Conservation (phyloP, 2,329 filamentous ascomycete species). For the Talaromyces rugulosus region DNA sequence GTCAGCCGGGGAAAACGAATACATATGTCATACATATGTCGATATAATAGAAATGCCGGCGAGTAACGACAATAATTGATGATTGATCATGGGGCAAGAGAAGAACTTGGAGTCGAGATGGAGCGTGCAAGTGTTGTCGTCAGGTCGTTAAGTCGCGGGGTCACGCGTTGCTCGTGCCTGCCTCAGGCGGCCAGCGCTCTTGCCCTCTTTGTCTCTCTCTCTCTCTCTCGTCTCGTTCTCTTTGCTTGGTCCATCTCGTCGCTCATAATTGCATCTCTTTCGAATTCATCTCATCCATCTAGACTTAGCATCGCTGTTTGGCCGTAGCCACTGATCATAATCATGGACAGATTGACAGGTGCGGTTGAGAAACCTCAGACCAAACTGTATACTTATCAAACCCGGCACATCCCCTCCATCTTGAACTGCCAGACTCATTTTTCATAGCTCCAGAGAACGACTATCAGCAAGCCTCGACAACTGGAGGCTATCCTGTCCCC, state of each 20-base stretch:
- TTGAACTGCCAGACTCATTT: not conserved
- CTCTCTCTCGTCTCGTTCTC: not conserved
- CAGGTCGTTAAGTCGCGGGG: not conserved
- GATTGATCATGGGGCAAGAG: not conserved
- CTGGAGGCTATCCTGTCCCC: not conserved
- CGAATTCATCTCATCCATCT: not conserved
- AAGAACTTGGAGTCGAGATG: not conserved
- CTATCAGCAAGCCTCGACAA: not conserved
- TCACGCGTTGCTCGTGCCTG: not conserved
- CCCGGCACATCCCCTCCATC: not conserved
- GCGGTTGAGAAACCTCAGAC: not conserved
- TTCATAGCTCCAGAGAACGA: not conserved
- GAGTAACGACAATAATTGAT: not conserved
- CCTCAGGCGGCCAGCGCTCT: not conserved
- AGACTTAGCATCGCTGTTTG: not conserved
- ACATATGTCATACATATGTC: not conserved
- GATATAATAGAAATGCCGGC: not conserved
- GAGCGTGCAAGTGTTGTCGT: not conserved
- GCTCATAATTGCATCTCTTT: not conserved
- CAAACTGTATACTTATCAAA: not conserved
- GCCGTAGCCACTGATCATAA: not conserved
- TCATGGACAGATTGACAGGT: not conserved
- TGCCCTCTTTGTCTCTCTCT: not conserved
- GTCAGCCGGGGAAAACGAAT: not conserved
- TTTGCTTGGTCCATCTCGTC: not conserved